These are phyloP conservation scores for Vanilla planifolia DNA, from an alignment of 106 monocot genomes.

Conservation along the genomic window DNA sequence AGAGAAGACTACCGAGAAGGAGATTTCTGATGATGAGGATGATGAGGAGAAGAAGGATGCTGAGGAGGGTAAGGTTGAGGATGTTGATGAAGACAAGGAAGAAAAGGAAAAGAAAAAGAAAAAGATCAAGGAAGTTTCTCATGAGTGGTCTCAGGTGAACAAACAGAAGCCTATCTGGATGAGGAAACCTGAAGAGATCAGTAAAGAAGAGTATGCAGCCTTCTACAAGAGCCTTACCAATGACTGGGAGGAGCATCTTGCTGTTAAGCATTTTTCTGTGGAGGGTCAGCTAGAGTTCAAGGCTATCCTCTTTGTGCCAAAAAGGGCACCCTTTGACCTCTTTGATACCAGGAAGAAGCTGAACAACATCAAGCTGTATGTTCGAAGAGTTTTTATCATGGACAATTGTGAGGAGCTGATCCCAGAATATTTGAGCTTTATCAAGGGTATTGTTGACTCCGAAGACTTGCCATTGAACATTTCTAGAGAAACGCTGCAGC, in stretches of 20 bases:
- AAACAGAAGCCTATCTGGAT: slow-evolving; percentile 26
- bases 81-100: slow-evolving; percentile 28
- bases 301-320: slow-evolving; percentile 14
- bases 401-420: slow-evolving; percentile 20
- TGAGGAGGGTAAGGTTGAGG: slow-evolving; percentile 23
- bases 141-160: slow-evolving; percentile 19
- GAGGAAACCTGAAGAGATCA: slow-evolving; percentile 21
- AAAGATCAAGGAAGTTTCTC: slow-evolving; percentile 24
- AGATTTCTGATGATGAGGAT: slow-evolving; percentile 29
- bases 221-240: slow-evolving; percentile 25
- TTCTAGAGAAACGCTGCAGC: slow-evolving; percentile 17
- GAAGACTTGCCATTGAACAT: slow-evolving; percentile 18
- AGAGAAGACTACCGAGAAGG: slow-evolving; percentile 29
- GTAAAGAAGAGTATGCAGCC: slow-evolving; percentile 14
- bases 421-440: slow-evolving; percentile 11
- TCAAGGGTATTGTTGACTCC: slow-evolving; percentile 18
- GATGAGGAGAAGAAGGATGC: slow-evolving; percentile 18
- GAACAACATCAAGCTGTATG: slow-evolving; percentile 19
- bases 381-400: slow-evolving; percentile 18
- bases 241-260: slow-evolving; percentile 23
- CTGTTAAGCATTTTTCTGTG: slow-evolving; percentile 18
- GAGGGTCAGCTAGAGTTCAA: slow-evolving; percentile 23
- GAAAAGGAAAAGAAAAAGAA: slow-evolving; percentile 23
- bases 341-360: slow-evolving; percentile 17
- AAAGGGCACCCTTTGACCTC: slow-evolving; percentile 17